Evolutionary conservation across 495 filamentous ascomycete species (phyloP).

Genomic region (Glarea lozoyensis): DNA sequence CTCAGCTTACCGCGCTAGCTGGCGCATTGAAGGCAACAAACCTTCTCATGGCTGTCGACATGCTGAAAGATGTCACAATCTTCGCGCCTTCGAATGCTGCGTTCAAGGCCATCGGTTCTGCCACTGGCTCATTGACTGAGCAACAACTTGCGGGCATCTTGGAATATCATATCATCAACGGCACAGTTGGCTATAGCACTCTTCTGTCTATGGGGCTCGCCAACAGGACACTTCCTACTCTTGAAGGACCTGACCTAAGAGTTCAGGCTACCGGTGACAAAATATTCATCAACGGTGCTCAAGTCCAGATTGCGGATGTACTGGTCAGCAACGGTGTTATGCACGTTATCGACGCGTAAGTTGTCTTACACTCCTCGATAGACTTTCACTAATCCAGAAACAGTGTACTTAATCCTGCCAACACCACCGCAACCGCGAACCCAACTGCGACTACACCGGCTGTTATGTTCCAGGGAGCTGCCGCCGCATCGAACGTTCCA

Average conservation of each 20-base stretch:
- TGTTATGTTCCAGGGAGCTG: constrained; percentile 42
- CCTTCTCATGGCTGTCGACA: constrained; percentile 35
- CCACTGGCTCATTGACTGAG: constrained; percentile 32
- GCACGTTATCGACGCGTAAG: constrained; percentile 16
- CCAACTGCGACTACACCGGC: constrained; percentile 33
- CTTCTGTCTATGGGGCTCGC: constrained; percentile 25
- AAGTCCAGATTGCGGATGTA: constrained; percentile 12
- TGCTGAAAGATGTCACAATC: constrained; percentile 45
- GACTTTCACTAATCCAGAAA: not conserved
- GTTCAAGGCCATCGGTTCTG: constrained; percentile 50
- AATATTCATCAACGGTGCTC: constrained; percentile 13
- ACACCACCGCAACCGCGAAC: constrained; percentile 36
- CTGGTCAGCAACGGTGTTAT: constrained; percentile 17
- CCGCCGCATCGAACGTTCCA: constrained; percentile 30
- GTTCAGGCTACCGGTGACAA: constrained; percentile 5
- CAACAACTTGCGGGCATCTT: constrained; percentile 40
- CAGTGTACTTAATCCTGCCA: constrained; percentile 55
- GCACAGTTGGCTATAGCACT: constrained; percentile 42
- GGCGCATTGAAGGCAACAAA: constrained; percentile 43
- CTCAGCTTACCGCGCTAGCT: constrained; percentile 44
- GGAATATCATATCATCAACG: constrained; percentile 50
- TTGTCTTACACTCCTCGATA: not conserved
- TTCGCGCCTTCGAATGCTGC: constrained; percentile 55
- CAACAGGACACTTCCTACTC: constrained; percentile 32
- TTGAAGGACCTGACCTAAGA: constrained; percentile 25